These are phyloP conservation scores for Microcyclospora tardicrescens DNA, from an alignment of 2,329 filamentous ascomycete genomes.

Conservation along the genomic window DNA sequence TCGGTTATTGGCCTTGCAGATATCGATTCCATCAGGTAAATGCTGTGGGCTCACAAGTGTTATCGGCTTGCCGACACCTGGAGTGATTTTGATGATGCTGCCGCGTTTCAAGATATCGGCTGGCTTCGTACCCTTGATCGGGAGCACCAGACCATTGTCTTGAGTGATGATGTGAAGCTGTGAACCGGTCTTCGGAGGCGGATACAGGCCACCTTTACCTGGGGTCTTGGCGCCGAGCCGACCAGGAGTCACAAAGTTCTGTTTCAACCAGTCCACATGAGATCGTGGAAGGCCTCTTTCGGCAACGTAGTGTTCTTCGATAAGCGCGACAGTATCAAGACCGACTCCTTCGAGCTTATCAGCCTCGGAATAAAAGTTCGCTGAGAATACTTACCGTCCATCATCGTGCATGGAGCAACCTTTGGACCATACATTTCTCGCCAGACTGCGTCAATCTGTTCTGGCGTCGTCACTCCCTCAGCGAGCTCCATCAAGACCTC, in stretches of 20 bases:
- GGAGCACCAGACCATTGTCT: no score
- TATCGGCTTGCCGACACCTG: conserved; percentile 2
- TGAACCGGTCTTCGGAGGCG: background rate
- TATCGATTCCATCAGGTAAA: conserved; percentile 21
- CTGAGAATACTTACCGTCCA: conserved; percentile 26
- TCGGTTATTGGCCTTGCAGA: conserved; percentile 8
- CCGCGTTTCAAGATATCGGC: background rate
- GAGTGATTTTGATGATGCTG: background rate
- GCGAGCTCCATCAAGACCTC: conserved; percentile 38
- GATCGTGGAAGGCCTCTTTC: conserved; percentile 32
- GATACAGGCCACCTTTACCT: conserved; percentile 9
- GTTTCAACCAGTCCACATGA: conserved; percentile 32
- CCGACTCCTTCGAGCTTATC: conserved; percentile 22
- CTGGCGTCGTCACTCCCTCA: conserved; percentile 37
- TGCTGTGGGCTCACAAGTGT: conserved; percentile 4
- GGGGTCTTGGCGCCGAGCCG: conserved; percentile 29
- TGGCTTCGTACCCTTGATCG: conserved; percentile 1
- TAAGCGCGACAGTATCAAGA: conserved; percentile 41
- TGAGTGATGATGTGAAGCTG: no score
- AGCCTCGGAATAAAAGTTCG: no score
- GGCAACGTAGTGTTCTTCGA: conserved; percentile 40
- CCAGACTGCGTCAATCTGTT: conserved; percentile 40
- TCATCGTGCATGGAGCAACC: conserved; percentile 20
- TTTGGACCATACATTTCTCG: conserved; percentile 18
- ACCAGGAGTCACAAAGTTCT: conserved; percentile 34